Conservation (phyloP, 306 rosid genomes). For the Vicia villosa region DNA sequence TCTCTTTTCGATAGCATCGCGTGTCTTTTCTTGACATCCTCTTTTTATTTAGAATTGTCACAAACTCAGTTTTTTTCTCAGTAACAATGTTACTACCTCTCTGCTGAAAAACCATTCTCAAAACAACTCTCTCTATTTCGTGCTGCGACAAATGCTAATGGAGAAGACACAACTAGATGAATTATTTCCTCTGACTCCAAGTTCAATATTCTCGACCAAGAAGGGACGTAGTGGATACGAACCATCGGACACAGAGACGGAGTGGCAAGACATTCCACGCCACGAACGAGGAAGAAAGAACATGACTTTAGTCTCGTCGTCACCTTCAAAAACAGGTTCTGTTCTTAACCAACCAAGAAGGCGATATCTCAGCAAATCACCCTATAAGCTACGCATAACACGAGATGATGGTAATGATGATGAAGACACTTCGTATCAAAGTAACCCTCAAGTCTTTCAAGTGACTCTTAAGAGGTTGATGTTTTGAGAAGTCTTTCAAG, state of each 20-base stretch:
- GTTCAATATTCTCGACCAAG: slow-evolving; percentile 42
- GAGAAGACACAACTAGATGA: slow-evolving; percentile 38
- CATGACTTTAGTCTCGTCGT: slow-evolving; percentile 21
- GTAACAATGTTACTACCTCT: background rate
- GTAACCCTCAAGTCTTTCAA: too few species aligned
- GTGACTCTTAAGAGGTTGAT: too few species aligned
- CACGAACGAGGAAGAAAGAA: slow-evolving; percentile 42
- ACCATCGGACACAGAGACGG: slow-evolving; percentile 89
- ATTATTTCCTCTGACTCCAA: slow-evolving; percentile 33
- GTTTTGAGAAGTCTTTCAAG: too few species aligned
- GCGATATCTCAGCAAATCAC: slow-evolving; percentile 62
- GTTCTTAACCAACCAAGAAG: slow-evolving; percentile 40
- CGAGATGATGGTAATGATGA: slow-evolving; percentile 31
- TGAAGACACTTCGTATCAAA: background rate
- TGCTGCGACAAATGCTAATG: slow-evolving; percentile 30
- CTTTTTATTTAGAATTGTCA: slow-evolving; percentile 30
- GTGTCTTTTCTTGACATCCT: background rate
- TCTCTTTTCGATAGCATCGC: slow-evolving; percentile 55
- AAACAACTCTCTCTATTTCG: background rate
- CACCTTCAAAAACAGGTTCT: slow-evolving; percentile 22
- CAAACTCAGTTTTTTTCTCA: background rate
- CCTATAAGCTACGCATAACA: slow-evolving; percentile 48
- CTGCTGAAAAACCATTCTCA: slow-evolving; percentile 18
- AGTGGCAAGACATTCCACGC: slow-evolving; percentile 62
- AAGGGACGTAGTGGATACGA: slow-evolving; percentile 81